phyloP scores from a whole-genome alignment of 2,329 filamentous ascomycete genomes.

The Pseudogymnoascus sp. region DNA sequence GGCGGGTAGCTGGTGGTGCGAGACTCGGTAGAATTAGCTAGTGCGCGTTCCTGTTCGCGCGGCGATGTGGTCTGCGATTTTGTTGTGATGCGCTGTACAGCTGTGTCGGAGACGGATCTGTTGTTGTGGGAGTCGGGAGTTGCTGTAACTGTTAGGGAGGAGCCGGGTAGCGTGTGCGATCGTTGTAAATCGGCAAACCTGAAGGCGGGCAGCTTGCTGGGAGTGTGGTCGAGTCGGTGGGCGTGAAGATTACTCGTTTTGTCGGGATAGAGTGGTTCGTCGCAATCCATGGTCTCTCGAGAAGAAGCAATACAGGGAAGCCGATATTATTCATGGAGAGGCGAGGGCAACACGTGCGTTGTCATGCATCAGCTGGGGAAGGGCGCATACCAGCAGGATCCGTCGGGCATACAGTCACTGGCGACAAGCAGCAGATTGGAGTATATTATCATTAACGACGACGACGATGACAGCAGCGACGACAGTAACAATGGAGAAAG shows the following conservation, averaged over 20 bases:
- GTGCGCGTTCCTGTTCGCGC: background rate
- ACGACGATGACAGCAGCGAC: background rate
- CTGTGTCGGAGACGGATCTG: background rate
- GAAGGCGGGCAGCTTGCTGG: conserved; percentile 5
- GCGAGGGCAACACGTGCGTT: conserved; percentile 3
- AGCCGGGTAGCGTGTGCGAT: background rate
- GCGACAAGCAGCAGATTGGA: background rate
- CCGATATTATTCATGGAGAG: conserved; percentile 1
- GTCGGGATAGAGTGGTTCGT: conserved; percentile 1
- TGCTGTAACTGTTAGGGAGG: background rate
- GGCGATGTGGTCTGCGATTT: background rate
- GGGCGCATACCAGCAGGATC: background rate
- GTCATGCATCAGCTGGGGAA: conserved; percentile 1
- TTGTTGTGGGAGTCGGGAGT: background rate
- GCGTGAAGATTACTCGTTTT: background rate
- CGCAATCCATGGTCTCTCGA: conserved; percentile 6
- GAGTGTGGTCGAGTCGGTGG: conserved; percentile 4
- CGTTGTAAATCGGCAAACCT: conserved; percentile 8
- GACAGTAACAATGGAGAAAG: conserved; percentile 2
- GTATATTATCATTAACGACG: conserved; percentile 6
- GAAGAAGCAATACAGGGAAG: background rate
- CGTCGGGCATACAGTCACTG: background rate
- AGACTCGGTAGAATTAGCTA: background rate
- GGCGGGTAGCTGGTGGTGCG: background rate
- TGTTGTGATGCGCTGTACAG: background rate